A percentile compares a stretch with the other conserved stretches of the same genome.
phyloP scores from a whole-genome alignment of 805 yeast species.

The Metschnikowia dekortorum region DNA sequence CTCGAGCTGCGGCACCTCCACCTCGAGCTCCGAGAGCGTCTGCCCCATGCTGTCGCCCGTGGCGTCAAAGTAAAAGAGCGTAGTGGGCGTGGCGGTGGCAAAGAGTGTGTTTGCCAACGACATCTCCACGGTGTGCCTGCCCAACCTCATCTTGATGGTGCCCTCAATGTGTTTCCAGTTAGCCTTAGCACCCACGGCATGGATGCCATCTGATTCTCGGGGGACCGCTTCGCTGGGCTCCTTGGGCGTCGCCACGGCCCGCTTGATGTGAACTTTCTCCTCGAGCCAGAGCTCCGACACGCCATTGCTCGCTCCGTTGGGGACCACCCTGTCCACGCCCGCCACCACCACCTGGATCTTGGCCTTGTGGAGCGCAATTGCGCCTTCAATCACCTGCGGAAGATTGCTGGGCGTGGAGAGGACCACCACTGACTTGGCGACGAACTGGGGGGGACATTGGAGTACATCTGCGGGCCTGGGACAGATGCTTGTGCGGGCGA shows the following conservation, averaged over 20 bases:
- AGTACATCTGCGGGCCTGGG: slow-evolving; percentile 5
- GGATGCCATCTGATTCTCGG: slow-evolving; percentile 32
- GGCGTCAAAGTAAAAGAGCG: slow-evolving; percentile 33
- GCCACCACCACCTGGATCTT: slow-evolving; percentile 37
- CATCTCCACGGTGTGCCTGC: slow-evolving; percentile 16
- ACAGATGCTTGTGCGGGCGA: slow-evolving; percentile 14
- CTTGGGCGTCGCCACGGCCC: slow-evolving; percentile 19
- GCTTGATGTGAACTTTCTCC: slow-evolving; percentile 17
- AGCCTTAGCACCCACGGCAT: slow-evolving; percentile 30
- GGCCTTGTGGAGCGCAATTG: slow-evolving; percentile 23
- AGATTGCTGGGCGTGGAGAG: slow-evolving; percentile 35
- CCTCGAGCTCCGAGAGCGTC: slow-evolving; percentile 24
- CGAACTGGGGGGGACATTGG: slow-evolving; percentile 10
- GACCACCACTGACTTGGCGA: slow-evolving; percentile 28
- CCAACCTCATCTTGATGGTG: slow-evolving; percentile 19
- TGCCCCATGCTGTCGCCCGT: slow-evolving; percentile 22
- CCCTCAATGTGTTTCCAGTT: slow-evolving; percentile 36
- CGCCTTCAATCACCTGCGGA: slow-evolving; percentile 26
- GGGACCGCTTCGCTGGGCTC: slow-evolving; percentile 23
- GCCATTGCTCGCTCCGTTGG: slow-evolving; percentile 30
- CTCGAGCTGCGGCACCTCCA: slow-evolving; percentile 20
- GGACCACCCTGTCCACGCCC: slow-evolving; percentile 36
- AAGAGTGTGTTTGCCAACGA: slow-evolving; percentile 39
- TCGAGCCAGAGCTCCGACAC: slow-evolving; percentile 39
- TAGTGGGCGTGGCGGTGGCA: slow-evolving; percentile 29